Percentiles rank a stretch among this genome's conserved stretches.
Evolutionary conservation across 2,329 filamentous ascomycete genomes (phyloP).

Genomic region (Stagonosporopsis vannaccii): DNA sequence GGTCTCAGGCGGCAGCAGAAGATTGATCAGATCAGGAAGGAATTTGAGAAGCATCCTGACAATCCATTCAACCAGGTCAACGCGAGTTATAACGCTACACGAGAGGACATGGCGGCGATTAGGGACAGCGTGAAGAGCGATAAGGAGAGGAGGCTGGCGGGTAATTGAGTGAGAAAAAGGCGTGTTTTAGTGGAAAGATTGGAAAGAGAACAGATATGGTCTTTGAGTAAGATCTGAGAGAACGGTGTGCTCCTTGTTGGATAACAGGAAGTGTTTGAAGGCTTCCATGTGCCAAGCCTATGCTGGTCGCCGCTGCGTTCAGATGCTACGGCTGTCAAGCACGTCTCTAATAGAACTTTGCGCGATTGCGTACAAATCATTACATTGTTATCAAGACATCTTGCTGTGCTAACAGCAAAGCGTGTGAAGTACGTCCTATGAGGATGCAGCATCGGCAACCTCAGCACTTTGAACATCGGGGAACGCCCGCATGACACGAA

Average conservation of each 20-base stretch:
- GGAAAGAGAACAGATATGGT: not conserved
- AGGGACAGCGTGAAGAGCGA: conserved; percentile 72
- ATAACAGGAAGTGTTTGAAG: not conserved
- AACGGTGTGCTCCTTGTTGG: not conserved
- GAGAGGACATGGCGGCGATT: conserved; percentile 75
- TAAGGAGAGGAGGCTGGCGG: conserved; percentile 72
- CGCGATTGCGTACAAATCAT: not conserved
- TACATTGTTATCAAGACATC: not conserved
- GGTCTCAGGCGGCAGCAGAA: conserved; percentile 84
- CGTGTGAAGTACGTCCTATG: too few relatives aligned
- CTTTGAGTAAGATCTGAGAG: not conserved
- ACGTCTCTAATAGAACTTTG: not conserved
- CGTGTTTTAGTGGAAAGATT: not conserved
- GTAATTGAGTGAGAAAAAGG: not conserved
- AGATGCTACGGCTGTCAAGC: not conserved
- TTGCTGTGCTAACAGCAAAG: too few relatives aligned
- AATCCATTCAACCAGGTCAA: conserved; percentile 93
- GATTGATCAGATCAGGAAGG: conserved; percentile 82
- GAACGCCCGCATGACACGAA: not conserved
- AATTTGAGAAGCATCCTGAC: conserved; percentile 93
- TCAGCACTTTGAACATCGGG: not conserved
- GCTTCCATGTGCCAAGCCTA: not conserved
- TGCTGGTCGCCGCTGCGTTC: not conserved
- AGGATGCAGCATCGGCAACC: too few relatives aligned
- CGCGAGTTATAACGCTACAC: conserved; percentile 77